phyloP scores from a whole-genome alignment of 306 rosid genomes.

The Vachellia collinsii region DNA sequence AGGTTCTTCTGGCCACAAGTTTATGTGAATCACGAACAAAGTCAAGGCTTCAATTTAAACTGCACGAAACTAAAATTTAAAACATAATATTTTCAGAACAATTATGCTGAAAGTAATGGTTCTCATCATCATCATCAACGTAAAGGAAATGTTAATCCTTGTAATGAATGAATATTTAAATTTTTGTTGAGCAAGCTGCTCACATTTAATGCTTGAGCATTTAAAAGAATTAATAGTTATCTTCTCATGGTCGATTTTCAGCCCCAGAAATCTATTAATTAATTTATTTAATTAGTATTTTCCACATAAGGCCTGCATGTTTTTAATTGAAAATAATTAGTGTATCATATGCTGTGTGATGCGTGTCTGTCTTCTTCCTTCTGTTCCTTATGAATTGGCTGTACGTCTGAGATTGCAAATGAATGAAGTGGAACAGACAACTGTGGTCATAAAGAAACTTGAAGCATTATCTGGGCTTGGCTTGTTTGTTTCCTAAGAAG shows the following conservation, averaged over 20 bases:
- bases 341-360: neutral
- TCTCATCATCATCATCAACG: neutral
- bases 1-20: too few relatives aligned
- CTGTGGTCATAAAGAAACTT: neutral
- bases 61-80: too few relatives aligned
- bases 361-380: conserved; percentile 19
- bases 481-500: conserved; percentile 10
- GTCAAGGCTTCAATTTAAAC: too few relatives aligned
- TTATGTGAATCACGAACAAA: too few relatives aligned
- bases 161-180: too few relatives aligned
- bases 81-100: neutral
- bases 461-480: neutral
- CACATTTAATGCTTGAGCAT: too few relatives aligned
- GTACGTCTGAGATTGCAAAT: neutral
- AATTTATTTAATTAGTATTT: neutral
- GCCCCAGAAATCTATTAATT: neutral
- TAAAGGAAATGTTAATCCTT: too few relatives aligned
- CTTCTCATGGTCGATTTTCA: neutral
- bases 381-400: conserved; percentile 8
- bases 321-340: neutral
- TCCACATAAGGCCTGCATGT: neutral
- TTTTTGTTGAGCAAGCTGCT: too few relatives aligned
- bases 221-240: too few relatives aligned
- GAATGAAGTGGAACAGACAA: conserved; percentile 37
- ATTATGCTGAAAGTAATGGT: neutral